phyloP scores from a whole-genome alignment of 257 asterid species.

The Apocynum venetum region DNA sequence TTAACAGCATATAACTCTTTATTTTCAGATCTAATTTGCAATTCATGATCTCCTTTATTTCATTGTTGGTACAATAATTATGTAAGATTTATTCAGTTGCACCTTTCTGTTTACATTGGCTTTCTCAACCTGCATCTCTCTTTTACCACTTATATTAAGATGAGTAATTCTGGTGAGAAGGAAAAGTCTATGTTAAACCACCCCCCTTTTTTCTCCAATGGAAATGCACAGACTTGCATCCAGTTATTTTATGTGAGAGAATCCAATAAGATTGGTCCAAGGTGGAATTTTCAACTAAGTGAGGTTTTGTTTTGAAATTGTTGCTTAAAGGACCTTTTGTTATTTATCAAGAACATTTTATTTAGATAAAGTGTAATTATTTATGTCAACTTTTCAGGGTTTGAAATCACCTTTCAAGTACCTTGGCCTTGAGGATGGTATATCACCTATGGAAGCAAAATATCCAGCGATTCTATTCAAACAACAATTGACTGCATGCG shows the following conservation, averaged over 20 bases:
- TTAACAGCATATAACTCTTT: neutral
- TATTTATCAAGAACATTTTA: neutral
- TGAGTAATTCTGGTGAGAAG: neutral
- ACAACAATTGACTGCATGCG: conserved; percentile 92
- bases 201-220: neutral
- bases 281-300: neutral
- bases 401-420: conserved; percentile 61
- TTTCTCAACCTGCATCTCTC: neutral
- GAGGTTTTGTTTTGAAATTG: neutral
- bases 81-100: neutral
- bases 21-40: neutral
- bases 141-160: neutral
- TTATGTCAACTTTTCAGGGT: conserved; percentile 44
- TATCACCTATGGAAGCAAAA: conserved; percentile 88
- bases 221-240: neutral
- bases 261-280: neutral
- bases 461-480: conserved; percentile 87
- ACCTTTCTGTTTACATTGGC: neutral
- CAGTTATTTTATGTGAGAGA: neutral
- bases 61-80: neutral
- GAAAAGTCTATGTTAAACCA: neutral
- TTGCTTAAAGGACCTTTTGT: neutral
- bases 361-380: neutral
- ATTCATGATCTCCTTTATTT: neutral
- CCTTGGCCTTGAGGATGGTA: conserved; percentile 69